A percentile compares a stretch with the other conserved stretches of the same genome.
These are phyloP conservation scores for Chaetoceros muelleri DNA, from an alignment of 108 stramenopile genomes.

Conservation along the genomic window DNA sequence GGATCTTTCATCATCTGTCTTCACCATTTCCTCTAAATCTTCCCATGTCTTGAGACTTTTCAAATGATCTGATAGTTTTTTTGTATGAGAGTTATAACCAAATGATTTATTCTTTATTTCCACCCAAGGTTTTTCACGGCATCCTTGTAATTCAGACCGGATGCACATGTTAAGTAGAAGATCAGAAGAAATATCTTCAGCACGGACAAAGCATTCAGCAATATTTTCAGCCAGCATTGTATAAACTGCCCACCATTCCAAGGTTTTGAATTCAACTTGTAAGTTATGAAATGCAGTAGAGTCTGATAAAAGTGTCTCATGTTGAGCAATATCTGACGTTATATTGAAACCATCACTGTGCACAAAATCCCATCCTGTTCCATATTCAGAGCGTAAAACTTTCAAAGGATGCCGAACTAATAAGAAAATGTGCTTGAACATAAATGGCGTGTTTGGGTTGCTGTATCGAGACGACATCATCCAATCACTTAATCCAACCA, in stretches of 20 bases:
- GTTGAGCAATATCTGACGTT: neutral
- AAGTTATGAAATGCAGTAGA: neutral
- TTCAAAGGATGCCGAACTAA: neutral
- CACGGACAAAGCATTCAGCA: slow-evolving; percentile 3
- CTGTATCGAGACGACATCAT: too few species aligned
- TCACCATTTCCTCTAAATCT: too few species aligned
- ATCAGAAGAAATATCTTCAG: neutral
- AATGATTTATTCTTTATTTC: too few species aligned
- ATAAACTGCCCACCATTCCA: slow-evolving; percentile 3
- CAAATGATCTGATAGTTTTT: too few species aligned
- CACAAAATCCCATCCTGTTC: neutral
- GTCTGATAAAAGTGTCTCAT: neutral
- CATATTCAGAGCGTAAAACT: neutral
- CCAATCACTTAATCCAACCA: too few species aligned
- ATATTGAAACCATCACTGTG: neutral
- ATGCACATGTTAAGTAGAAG: neutral
- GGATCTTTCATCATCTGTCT: too few species aligned
- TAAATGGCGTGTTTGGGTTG: too few species aligned
- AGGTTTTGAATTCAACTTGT: neutral
- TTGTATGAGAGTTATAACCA: too few species aligned
- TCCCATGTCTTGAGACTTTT: too few species aligned
- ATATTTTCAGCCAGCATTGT: slow-evolving; percentile 1
- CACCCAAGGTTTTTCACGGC: neutral
- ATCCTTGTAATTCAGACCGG: neutral
- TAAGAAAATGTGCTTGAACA: neutral